A percentile compares a stretch with the other conserved stretches of the same genome.
phyloP scores from a whole-genome alignment of 2,329 filamentous ascomycete genomes.

The Ambrosiella xylebori region DNA sequence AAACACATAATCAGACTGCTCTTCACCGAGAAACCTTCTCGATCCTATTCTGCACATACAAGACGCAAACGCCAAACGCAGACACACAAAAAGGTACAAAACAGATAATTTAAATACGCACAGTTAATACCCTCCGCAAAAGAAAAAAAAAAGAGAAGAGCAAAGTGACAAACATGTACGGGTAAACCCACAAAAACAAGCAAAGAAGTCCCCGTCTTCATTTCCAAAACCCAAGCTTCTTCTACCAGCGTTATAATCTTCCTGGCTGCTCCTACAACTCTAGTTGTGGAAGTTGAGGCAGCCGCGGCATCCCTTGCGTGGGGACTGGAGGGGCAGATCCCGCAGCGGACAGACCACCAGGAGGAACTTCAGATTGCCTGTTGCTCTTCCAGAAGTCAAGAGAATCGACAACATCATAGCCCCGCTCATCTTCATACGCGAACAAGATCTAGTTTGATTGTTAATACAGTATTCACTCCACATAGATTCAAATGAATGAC shows the following conservation, averaged over 20 bases:
- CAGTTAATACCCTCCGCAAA: no score
- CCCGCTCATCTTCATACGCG: constrained; percentile 88
- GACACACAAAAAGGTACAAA: constrained; percentile 3
- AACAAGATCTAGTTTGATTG: constrained; percentile 62
- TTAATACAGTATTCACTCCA: constrained; percentile 20
- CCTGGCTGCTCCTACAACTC: constrained; percentile 4
- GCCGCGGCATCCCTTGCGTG: constrained; percentile 1
- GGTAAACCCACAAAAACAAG: constrained; percentile 2
- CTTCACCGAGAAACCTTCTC: no score
- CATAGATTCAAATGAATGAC: neutral
- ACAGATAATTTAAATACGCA: neutral
- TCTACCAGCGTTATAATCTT: neutral
- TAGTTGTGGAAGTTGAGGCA: constrained; percentile 8
- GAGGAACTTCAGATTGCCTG: constrained; percentile 28
- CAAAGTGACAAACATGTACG: neutral
- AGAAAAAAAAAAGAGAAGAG: no score
- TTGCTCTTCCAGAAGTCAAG: constrained; percentile 87
- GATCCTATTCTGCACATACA: neutral
- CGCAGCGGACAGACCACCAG: constrained; percentile 5
- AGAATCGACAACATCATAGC: constrained; percentile 83
- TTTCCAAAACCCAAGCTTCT: constrained; percentile 1
- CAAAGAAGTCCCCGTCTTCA: neutral
- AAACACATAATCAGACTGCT: no score
- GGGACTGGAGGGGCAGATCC: neutral
- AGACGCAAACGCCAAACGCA: constrained; percentile 3